Evolutionary conservation across 306 rosid genomes (phyloP).

Genomic region (Quercus robur): DNA sequence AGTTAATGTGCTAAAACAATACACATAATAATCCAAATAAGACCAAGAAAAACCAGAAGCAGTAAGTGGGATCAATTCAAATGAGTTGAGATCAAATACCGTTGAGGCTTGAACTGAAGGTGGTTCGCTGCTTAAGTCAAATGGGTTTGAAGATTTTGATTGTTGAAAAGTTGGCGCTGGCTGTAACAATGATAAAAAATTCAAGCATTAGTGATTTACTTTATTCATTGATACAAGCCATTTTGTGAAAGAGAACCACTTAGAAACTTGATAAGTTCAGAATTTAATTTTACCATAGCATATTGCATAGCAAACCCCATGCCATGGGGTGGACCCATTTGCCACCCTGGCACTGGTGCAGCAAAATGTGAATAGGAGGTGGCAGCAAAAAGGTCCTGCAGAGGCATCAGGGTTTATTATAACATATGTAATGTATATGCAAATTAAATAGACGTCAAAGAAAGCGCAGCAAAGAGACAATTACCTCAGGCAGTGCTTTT

Average conservation of each 20-base stretch:
- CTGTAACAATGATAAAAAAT: slow-evolving; percentile 49
- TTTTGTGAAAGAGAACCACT: slow-evolving; percentile 10
- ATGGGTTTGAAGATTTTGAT: slow-evolving; percentile 72
- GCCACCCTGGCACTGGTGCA: slow-evolving; percentile 76
- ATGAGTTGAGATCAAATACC: slow-evolving; percentile 43
- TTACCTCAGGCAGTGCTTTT: slow-evolving; percentile 77
- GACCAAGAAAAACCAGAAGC: slow-evolving; percentile 1
- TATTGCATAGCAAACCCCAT: slow-evolving; percentile 64
- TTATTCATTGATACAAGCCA: slow-evolving; percentile 18
- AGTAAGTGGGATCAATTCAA: slow-evolving; percentile 4
- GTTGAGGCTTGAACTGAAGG: slow-evolving; percentile 51
- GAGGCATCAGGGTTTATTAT: slow-evolving; percentile 22
- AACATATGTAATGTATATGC: slow-evolving; percentile 25
- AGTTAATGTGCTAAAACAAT: background rate
- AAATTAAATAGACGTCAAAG: background rate
- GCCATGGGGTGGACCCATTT: slow-evolving; percentile 62
- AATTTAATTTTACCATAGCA: slow-evolving; percentile 49
- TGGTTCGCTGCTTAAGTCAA: slow-evolving; percentile 57
- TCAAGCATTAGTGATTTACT: slow-evolving; percentile 21
- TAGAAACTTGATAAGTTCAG: slow-evolving; percentile 19
- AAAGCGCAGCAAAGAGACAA: slow-evolving; percentile 14
- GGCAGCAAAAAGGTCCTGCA: slow-evolving; percentile 72
- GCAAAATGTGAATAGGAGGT: slow-evolving; percentile 52
- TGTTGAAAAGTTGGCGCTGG: slow-evolving; percentile 52
- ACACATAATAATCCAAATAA: background rate